A percentile compares a stretch with the other conserved stretches of the same genome.
phyloP scores from a whole-genome alignment of 140 eudicot genomes.

The Erigeron philadelphicus region DNA sequence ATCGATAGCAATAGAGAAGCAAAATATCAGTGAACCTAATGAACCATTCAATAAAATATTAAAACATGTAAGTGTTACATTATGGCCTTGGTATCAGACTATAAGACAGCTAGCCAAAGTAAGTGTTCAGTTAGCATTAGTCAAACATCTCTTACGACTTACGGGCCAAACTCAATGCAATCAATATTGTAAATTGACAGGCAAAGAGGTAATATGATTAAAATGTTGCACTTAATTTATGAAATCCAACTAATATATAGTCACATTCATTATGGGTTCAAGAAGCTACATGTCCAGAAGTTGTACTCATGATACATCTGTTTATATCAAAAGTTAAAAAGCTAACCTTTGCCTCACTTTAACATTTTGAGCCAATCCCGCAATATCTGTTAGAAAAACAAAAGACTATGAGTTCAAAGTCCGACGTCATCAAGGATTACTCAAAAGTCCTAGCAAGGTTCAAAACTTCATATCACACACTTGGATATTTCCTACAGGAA shows the following conservation, averaged over 20 bases:
- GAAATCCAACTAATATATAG: background rate
- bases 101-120: background rate
- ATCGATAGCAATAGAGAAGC: background rate
- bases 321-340: conserved; percentile 10
- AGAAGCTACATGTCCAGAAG: background rate
- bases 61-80: background rate
- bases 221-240: conserved; percentile 3
- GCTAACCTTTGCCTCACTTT: conserved; percentile 96
- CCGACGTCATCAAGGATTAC: background rate
- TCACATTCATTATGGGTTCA: no score
- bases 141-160: background rate
- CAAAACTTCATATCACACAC: background rate
- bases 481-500: background rate
- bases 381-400: conserved; percentile 56
- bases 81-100: background rate
- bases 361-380: conserved; percentile 81
- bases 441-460: background rate
- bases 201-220: background rate
- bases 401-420: conserved; percentile 20
- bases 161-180: background rate
- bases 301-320: background rate
- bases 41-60: background rate
- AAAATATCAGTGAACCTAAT: conserved; percentile 9
- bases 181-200: conserved; percentile 1
- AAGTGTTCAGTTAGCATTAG: conserved; percentile 3